Conservation (phyloP, 2,329 filamentous ascomycete genomes). For the Calonectria pauciramosa region DNA sequence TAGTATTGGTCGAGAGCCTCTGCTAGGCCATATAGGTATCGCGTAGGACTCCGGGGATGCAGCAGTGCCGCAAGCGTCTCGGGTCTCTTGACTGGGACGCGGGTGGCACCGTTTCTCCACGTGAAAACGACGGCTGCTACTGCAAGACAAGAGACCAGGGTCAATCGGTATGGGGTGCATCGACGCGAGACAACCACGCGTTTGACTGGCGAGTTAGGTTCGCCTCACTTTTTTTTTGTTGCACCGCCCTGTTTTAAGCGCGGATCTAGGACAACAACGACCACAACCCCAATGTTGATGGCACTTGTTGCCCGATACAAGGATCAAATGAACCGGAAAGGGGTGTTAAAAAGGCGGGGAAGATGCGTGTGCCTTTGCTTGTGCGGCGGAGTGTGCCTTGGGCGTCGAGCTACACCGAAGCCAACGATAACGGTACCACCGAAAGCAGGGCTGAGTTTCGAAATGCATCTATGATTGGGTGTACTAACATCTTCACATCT, state of each 20-base stretch:
- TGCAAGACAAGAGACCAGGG: neutral
- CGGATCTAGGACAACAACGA: neutral
- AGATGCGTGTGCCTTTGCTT: neutral
- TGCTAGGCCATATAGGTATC: neutral
- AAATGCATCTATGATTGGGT: neutral
- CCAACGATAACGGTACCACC: neutral
- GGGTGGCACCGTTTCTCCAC: neutral
- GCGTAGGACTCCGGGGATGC: neutral
- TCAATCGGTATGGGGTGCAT: neutral
- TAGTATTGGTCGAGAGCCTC: neutral
- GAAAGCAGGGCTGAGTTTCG: neutral
- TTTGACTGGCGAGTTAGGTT: neutral
- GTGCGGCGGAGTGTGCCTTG: neutral
- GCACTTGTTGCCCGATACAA: neutral
- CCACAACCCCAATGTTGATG: neutral
- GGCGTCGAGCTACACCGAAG: neutral
- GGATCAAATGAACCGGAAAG: neutral
- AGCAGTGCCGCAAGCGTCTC: too few relatives aligned
- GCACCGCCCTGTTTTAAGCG: neutral
- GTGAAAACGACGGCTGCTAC: neutral
- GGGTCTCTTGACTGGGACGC: too few relatives aligned
- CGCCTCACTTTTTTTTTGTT: slow-evolving; percentile 25
- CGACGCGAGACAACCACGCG: neutral
- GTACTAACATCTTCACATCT: neutral
- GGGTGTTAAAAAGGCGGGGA: neutral